Conservation (phyloP, 106 monocot species). For the Dendrobium huoshanense region DNA sequence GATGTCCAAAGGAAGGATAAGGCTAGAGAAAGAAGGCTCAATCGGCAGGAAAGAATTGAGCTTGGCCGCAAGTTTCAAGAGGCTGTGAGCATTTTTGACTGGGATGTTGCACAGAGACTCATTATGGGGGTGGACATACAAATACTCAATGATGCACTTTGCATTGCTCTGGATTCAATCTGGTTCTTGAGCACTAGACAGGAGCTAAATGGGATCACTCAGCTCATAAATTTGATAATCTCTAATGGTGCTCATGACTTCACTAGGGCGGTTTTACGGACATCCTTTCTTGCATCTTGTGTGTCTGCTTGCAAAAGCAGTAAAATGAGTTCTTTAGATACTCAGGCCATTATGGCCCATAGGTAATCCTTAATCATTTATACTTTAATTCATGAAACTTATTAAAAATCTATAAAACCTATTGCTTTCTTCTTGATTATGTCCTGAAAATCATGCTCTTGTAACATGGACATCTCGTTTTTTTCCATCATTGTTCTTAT, state of each 20-base stretch:
- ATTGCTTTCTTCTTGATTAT: not conserved
- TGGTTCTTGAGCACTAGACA: slow-evolving; percentile 47
- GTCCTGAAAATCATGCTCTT: not conserved
- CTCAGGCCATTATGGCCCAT: slow-evolving; percentile 43
- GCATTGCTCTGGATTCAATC: slow-evolving; percentile 53
- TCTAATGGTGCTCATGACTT: slow-evolving; percentile 45
- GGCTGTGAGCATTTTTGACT: slow-evolving; percentile 48
- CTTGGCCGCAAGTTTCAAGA: slow-evolving; percentile 43
- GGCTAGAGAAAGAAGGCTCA: slow-evolving; percentile 15
- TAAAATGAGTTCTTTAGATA: slow-evolving; percentile 54
- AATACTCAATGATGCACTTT: slow-evolving; percentile 40
- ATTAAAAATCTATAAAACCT: not conserved
- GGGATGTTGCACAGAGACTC: slow-evolving; percentile 51
- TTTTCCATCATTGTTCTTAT: not conserved
- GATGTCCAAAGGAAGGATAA: not conserved
- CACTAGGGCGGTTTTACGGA: slow-evolving; percentile 47
- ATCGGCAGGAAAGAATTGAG: slow-evolving; percentile 48
- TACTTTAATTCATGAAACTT: not conserved
- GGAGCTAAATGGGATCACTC: slow-evolving; percentile 35
- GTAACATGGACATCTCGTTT: not conserved
- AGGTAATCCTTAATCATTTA: slow-evolving; percentile 28
- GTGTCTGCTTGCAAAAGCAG: slow-evolving; percentile 58
- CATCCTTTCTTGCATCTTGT: slow-evolving; percentile 67
- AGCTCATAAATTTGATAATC: slow-evolving; percentile 41
- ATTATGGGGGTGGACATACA: slow-evolving; percentile 37